Base-by-base conservation (phyloP, 2,329 filamentous ascomycete genomes). In the Fusarium musae region DNA sequence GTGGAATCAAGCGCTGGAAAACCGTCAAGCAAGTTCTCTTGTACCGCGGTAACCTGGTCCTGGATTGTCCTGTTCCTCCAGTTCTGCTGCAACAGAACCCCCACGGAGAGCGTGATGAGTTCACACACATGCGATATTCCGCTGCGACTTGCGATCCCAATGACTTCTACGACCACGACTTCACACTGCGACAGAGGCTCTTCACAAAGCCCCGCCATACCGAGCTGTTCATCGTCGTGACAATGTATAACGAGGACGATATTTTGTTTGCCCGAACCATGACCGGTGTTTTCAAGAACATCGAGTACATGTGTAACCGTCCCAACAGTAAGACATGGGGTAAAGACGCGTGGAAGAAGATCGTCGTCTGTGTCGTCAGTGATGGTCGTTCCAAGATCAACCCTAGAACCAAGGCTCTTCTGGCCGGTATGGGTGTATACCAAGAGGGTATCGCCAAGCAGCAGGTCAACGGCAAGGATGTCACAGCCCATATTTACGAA, bases 191-290 rank as follows among this genome's bases (percentile, higher is more conserved):
- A 71, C 96, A 98, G 83, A 92, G 91, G 80, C 89, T 98, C 30
- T 98, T 98, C 80, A 94, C 94, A 63, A 98, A 97, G 82, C 93
- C 94, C 7, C 89, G 96, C 61, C 93, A 97, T 79, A 98, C 96
- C 0, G 96, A 98, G 84, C 86, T 98, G 4, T 98, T 98, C 83
- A 97, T 98, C 78, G 96, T 95, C 39, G 91, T 98, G 60, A 98
- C 96, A 65, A 98, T 98, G 96, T 99, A 99, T 86, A 99, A 99
- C 80, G 96, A 99, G 80, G 96, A 99, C 81, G 96, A 99, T 78
- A 92, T 98, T 74, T 87, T 98, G 67, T 98, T 99, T 80, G 95
- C 96, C 30, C 91, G 96, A 46, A 98, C 96, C 9, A 94, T 99
- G 94, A 93, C 92, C 56, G 96, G 96, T 82, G 95, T 99, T 9